These are phyloP conservation scores for Ganoderma meredithae DNA, from an alignment of 1,284 basidiomycete species.

Conservation along the genomic window DNA sequence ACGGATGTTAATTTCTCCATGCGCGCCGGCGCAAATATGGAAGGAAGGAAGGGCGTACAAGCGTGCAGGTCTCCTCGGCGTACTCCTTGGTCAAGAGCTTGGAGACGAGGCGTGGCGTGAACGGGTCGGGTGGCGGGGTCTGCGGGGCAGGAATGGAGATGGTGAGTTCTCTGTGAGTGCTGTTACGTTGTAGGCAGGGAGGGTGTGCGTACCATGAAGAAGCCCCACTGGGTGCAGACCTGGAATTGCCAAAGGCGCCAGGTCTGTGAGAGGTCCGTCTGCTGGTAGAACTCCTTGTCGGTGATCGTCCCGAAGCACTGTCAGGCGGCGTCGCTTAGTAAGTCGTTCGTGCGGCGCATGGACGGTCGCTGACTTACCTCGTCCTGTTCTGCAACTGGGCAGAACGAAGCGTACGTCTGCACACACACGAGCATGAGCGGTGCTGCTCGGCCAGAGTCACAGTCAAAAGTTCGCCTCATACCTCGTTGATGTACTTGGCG, in stretches of 20 bases:
- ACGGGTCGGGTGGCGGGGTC: constrained; percentile 59
- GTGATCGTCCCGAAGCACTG: constrained; percentile 86
- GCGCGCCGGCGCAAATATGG: no score
- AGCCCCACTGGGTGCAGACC: constrained; percentile 95
- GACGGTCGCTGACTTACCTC: constrained; percentile 48
- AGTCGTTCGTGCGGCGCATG: not conserved
- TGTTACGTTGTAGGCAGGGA: not conserved
- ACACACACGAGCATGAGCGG: not conserved
- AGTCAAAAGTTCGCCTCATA: constrained; percentile 35
- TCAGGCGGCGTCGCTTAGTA: not conserved
- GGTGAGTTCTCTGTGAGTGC: not conserved
- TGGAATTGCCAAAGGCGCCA: constrained; percentile 95
- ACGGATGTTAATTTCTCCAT: no score
- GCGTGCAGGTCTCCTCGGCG: constrained; percentile 79
- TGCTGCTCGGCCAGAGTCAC: no score
- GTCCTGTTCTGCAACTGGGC: constrained; percentile 59
- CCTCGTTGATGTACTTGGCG: constrained; percentile 77
- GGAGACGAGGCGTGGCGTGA: constrained; percentile 73
- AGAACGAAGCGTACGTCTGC: constrained; percentile 49
- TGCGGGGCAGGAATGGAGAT: not conserved
- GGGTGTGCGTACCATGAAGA: constrained; percentile 66
- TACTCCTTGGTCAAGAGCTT: constrained; percentile 78
- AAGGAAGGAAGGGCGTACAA: constrained; percentile 75
- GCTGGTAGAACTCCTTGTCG: constrained; percentile 71
- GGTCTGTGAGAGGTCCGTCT: constrained; percentile 68